Conservation (phyloP, 2,329 filamentous ascomycete genomes). For the Nakataea oryzae region DNA sequence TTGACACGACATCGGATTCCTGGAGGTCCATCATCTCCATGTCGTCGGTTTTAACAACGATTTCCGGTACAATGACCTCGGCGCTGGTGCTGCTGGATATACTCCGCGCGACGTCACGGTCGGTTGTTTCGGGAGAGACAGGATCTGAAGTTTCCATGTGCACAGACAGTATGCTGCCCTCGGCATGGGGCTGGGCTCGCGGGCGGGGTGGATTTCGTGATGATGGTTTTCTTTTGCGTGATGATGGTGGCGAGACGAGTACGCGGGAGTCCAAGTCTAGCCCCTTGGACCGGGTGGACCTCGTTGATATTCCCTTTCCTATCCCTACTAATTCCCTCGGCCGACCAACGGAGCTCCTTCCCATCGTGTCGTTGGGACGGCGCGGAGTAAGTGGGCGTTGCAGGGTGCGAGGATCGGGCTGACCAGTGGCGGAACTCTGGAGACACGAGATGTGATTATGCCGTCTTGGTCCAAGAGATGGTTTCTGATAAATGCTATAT, state of each 20-base stretch:
- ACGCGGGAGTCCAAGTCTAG: not conserved
- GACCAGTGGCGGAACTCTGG: too few species aligned
- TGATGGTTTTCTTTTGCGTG: not conserved
- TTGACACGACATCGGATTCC: not conserved
- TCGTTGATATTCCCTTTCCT: constrained; percentile 12
- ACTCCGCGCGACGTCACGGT: not conserved
- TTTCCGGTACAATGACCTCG: constrained; percentile 28
- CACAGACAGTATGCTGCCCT: not conserved
- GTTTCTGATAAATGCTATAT: not conserved
- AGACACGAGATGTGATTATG: not conserved
- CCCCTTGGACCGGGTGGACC: not conserved
- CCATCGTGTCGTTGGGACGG: constrained; percentile 15
- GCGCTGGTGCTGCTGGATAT: not conserved
- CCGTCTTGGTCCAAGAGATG: not conserved
- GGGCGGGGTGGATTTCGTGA: not conserved
- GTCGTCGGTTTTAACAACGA: constrained; percentile 32
- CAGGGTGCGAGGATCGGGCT: not conserved
- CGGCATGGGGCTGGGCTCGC: not conserved
- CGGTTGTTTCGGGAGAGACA: not conserved
- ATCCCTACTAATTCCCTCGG: constrained; percentile 21
- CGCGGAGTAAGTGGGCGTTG: not conserved
- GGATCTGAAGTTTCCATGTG: too few species aligned
- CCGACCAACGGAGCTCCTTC: constrained; percentile 20
- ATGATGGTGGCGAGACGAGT: not conserved
- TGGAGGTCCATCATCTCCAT: constrained; percentile 25